These are phyloP conservation scores for Rutstroemia sp. DNA, from an alignment of 2,329 filamentous ascomycete species.

Conservation along the genomic window DNA sequence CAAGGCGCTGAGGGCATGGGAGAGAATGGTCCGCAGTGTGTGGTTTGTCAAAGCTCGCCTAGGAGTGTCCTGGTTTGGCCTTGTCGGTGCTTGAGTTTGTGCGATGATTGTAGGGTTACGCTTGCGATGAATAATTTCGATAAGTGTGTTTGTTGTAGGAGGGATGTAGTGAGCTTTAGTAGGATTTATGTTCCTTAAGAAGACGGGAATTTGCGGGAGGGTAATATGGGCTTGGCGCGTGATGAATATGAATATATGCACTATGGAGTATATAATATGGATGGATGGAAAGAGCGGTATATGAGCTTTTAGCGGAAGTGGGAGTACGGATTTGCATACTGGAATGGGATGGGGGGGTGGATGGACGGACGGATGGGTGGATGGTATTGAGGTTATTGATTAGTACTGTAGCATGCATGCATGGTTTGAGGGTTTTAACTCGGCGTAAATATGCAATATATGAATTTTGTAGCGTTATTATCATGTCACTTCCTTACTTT, in stretches of 20 bases:
- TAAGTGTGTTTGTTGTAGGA: conserved; percentile 88
- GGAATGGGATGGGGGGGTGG: no score
- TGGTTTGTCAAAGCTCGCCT: conserved; percentile 83
- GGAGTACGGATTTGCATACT: no score
- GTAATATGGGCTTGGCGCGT: not conserved
- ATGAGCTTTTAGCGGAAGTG: not conserved
- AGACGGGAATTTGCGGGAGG: not conserved
- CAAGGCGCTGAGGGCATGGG: conserved; percentile 68
- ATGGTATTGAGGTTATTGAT: no score
- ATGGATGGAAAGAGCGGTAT: not conserved
- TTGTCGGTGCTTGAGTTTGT: conserved; percentile 87
- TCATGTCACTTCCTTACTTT: no score
- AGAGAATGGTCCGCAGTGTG: conserved; percentile 72
- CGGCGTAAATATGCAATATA: no score
- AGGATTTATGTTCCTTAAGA: conserved; percentile 72
- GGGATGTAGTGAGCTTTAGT: conserved; percentile 83
- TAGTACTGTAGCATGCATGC: no score
- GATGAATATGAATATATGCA: not conserved
- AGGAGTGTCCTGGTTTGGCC: conserved; percentile 93
- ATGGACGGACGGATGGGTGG: no score
- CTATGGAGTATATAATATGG: not conserved
- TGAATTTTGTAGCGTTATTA: no score
- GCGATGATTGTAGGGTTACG: conserved; percentile 89
- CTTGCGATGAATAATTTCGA: conserved; percentile 96
- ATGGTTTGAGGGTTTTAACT: no score